Evolutionary conservation across 2,329 filamentous ascomycete genomes (phyloP), one percentile per base, ranked within the genome.

Genomic region (Penicillium corylophilum): DNA sequence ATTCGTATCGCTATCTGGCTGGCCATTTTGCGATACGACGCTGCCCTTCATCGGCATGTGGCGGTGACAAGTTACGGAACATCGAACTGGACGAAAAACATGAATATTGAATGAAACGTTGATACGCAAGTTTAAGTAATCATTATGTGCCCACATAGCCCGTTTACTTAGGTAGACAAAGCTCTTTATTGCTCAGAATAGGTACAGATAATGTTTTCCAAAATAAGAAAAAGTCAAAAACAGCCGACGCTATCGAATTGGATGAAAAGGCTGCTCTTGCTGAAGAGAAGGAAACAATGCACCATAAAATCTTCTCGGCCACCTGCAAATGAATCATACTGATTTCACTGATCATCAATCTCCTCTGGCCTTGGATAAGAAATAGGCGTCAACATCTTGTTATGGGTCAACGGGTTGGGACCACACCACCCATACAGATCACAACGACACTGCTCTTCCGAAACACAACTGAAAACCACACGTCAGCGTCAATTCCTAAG

Each of bases 351-450:
- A 16, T 16, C n/a, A 18, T 18, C 33, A 35, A 35, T 10, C 4
- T 35, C n/a, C n/a, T 8, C 10, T 9, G 33, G 33, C 33, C 6
- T 35, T n/a, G 33, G 33, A 35, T 18, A 42, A 15, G 29, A 42
- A n/a, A 48, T 24, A 10, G 46, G 46, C 6, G 28, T 48, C 39
- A 48, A 23, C 15, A 41, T 15, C 46, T 35, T 33, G 9, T 28
- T 33, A 20, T 28, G 23, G 8, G 38, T 48, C n/a, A 31, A 48
- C 1, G 46, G 46, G 38, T 42, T 35, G n/a, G 55, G 55, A 16
- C 55, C 55, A 40, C 55, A 57, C 55, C 55, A 57, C 8, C 55
- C 55, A 26, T 55, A 57, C 10, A 55, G 12, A 53, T 57, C 55
- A 36, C 55, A 55, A 6, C 55, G 55, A 45, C 55, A 54, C 36